Evolutionary conservation across 2,329 filamentous ascomycete genomes (phyloP), one percentile per base, ranked within the genome.

Genomic region (Aspergillus jensenii): DNA sequence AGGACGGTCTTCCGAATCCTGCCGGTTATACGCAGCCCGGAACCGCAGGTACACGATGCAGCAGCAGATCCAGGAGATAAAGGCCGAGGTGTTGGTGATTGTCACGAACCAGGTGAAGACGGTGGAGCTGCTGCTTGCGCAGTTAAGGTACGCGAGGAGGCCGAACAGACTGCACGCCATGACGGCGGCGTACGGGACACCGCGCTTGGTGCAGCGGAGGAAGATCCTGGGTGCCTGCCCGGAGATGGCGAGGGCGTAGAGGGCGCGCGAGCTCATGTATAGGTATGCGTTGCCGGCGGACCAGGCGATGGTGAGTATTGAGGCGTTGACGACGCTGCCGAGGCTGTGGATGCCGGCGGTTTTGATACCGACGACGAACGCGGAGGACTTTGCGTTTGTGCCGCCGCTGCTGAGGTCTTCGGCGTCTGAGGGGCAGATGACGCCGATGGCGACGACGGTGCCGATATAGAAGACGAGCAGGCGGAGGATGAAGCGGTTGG

Each of bases 401-500:
- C 73, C 65, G n/a, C 78, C 74, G 4, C 71, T 71, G 3, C 79
- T 79, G 6, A 85, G 74, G 2, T 71, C 69, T 1, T 68, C 64
- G 56, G 83, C 78, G 55, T 88, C 81, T 68, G 87, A 88, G 3
- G 90, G 80, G 46, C 91, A 82, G 25, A 90, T 71, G 52, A 91
- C 86, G 6, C 88, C 88, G 3, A 90, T 86, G 15, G 82, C 84
- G 4, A 93, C 79, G 0, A 88, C 85, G 1, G 89, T 88, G 2
- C 90, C 81, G 39, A 90, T 82, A 74, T 91, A 92, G 73, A 93
- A 93, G 14, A 84, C 76, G 0, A 87, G 86, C 44, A 93, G 79
- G n/a, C 90, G 87, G 72, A 88, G 89, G 71, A 91, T 91, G 1
- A 91, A 87, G 51, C 87, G 85, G 59, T 90, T 90, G 73, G 87